Conservation (phyloP, 345 rosid genomes). For the Cardamine resedifolia region DNA sequence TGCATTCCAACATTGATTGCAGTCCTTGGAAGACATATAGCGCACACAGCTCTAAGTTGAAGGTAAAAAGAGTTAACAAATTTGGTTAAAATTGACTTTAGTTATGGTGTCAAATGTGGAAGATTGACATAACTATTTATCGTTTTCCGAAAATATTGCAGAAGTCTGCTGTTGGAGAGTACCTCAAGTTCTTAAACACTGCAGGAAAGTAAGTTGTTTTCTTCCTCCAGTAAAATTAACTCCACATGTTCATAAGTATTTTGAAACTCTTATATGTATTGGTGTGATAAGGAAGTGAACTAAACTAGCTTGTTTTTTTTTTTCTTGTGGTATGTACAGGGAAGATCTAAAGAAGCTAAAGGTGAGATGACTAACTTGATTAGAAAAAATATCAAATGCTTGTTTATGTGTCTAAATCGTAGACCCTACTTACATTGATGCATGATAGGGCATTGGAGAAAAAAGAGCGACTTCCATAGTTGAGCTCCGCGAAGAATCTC, state of each 20-base stretch:
- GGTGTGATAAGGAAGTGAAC: not conserved
- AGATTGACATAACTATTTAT: not conserved
- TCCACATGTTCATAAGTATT: not conserved
- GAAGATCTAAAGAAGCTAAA: slow-evolving; percentile 73
- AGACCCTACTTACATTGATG: not conserved
- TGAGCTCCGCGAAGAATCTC: slow-evolving; percentile 59
- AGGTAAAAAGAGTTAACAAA: slow-evolving; percentile 43
- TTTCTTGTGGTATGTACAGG: slow-evolving; percentile 38
- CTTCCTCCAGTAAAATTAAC: not conserved
- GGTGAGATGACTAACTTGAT: slow-evolving; percentile 45
- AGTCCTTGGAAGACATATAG: slow-evolving; percentile 58
- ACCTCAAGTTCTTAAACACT: slow-evolving; percentile 60
- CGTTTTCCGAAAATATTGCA: slow-evolving; percentile 34
- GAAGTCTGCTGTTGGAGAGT: slow-evolving; percentile 61
- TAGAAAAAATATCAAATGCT: not conserved
- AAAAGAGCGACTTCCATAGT: slow-evolving; percentile 71
- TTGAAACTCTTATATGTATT: not conserved
- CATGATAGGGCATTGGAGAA: slow-evolving; percentile 75
- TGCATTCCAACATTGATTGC: slow-evolving; percentile 22
- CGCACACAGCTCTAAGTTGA: slow-evolving; percentile 44
- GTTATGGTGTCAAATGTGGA: not conserved
- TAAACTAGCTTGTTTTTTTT: not conserved
- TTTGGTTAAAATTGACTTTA: not conserved
- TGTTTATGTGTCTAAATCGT: not conserved
- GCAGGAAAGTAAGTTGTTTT: slow-evolving; percentile 60